Conservation (phyloP, 2,329 filamentous ascomycete species). For the Botrytis byssoidea region DNA sequence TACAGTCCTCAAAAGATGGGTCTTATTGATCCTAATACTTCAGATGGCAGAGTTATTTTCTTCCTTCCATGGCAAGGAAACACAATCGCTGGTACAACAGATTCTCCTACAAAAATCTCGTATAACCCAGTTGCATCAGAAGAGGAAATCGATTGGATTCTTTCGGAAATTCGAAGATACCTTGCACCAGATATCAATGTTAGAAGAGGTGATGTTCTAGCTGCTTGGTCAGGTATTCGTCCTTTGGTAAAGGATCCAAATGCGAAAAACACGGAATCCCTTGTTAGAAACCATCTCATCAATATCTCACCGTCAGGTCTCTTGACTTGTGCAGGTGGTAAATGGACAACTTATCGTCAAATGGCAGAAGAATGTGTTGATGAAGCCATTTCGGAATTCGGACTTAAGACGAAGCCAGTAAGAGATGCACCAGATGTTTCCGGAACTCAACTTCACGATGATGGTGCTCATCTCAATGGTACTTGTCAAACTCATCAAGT, state of each 20-base stretch:
- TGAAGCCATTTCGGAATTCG: slow-evolving; percentile 69
- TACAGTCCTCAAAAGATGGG: slow-evolving; percentile 85
- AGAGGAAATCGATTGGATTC: slow-evolving; percentile 84
- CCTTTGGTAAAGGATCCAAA: slow-evolving; percentile 85
- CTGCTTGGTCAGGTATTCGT: slow-evolving; percentile 85
- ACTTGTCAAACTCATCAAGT: slow-evolving; percentile 81
- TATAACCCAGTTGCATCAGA: slow-evolving; percentile 75
- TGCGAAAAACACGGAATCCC: slow-evolving; percentile 79
- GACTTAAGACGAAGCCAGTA: slow-evolving; percentile 57
- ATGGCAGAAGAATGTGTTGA: slow-evolving; percentile 92
- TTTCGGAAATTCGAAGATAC: slow-evolving; percentile 79
- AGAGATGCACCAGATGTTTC: slow-evolving; percentile 63
- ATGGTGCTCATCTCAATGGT: slow-evolving; percentile 68
- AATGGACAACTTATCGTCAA: slow-evolving; percentile 91
- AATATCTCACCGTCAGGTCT: slow-evolving; percentile 77
- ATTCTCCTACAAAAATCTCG: slow-evolving; percentile 70
- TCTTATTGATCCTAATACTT: slow-evolving; percentile 80
- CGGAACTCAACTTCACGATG: slow-evolving; percentile 67
- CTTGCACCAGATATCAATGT: slow-evolving; percentile 82
- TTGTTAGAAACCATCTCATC: slow-evolving; percentile 83
- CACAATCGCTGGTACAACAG: slow-evolving; percentile 86
- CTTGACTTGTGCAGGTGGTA: slow-evolving; percentile 82
- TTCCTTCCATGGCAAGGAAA: slow-evolving; percentile 93
- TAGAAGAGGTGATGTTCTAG: slow-evolving; percentile 80
- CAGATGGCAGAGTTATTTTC: slow-evolving; percentile 87